Evolutionary conservation across 1,284 basidiomycete genomes (phyloP).

Genomic region (Athelia psychrophila): DNA sequence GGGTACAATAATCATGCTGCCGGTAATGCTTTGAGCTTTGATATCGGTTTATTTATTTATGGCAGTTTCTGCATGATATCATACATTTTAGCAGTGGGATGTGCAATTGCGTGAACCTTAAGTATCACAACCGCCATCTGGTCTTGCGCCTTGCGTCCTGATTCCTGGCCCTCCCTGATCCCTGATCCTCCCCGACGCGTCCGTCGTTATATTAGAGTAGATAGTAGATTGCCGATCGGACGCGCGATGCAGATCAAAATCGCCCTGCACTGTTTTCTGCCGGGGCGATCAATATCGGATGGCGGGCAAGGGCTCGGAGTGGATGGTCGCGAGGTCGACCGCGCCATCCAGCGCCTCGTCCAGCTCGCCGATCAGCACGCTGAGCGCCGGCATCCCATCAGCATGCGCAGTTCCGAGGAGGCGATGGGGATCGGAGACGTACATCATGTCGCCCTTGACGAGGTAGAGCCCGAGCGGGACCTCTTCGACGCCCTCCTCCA

Average conservation of each 20-base stretch:
- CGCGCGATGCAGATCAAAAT: no score
- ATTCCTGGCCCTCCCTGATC: no score
- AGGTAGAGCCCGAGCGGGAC: conserved; percentile 95
- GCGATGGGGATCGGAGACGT: conserved; percentile 25
- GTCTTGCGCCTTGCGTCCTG: no score
- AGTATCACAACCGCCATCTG: no score
- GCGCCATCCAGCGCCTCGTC: conserved; percentile 83
- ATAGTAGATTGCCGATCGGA: no score
- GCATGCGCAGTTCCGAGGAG: neutral
- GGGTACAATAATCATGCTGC: neutral
- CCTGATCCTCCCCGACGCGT: no score
- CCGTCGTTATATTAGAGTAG: no score
- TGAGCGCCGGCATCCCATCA: conserved; percentile 1
- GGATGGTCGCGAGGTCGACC: conserved; percentile 77
- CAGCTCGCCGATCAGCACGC: conserved; percentile 87
- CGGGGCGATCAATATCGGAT: conserved; percentile 58
- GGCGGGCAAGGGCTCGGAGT: conserved; percentile 84
- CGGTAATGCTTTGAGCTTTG: no score
- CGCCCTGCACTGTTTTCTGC: no score
- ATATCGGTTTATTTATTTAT: neutral
- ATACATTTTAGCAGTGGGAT: no score
- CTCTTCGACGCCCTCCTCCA: conserved; percentile 92
- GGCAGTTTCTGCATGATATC: neutral
- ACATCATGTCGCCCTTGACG: conserved; percentile 98
- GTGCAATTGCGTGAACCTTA: no score